These are phyloP conservation scores for Sclerotinia minor DNA, from an alignment of 2,329 filamentous ascomycete species.

Conservation along the genomic window DNA sequence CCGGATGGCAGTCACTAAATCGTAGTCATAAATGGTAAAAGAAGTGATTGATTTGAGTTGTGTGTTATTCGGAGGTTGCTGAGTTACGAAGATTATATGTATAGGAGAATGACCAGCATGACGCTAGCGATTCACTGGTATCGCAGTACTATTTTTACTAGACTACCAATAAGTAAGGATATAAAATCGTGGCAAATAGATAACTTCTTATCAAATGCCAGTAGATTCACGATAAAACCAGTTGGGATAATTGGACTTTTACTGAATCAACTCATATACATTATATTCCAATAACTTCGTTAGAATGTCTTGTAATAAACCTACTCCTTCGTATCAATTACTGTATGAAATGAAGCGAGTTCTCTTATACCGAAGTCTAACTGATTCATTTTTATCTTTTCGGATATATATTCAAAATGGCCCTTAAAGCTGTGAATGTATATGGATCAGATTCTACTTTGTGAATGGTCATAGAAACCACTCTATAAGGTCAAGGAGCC, in stretches of 20 bases:
- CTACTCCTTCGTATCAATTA: neutral
- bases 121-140: no score
- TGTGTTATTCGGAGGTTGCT: no score
- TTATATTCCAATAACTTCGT: neutral
- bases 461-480: neutral
- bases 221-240: neutral
- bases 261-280: neutral
- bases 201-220: neutral
- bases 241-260: neutral
- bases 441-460: neutral
- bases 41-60: no score
- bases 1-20: no score
- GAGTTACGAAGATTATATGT: no score
- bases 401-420: neutral
- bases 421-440: neutral
- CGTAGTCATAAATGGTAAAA: no score
- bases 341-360: neutral
- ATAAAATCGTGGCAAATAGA: neutral
- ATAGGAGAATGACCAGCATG: no score
- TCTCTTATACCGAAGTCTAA: fast-evolving
- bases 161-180: neutral
- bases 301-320: neutral
- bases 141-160: no score
- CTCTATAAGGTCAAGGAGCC: neutral
- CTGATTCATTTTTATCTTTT: neutral